These are phyloP conservation scores for Termitomyces sp. DNA, from an alignment of 768 basidiomycete genomes.

Conservation along the genomic window DNA sequence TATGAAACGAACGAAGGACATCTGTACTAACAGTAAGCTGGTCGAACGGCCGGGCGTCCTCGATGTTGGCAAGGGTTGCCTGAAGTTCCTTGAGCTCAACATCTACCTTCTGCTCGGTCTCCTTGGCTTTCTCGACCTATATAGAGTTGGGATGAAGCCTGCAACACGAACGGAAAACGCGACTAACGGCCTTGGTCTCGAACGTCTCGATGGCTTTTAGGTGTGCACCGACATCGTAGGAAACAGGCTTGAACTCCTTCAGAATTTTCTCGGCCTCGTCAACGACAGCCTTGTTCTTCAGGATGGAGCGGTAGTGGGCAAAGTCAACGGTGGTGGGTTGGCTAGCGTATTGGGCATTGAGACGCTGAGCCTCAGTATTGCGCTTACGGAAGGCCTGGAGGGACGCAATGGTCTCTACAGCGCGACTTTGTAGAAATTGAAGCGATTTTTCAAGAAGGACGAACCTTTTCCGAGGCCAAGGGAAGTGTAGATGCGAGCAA, in stretches of 20 bases:
- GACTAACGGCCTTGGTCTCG: constrained; percentile 84
- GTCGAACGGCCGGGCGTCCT: constrained; percentile 95
- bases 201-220: constrained; percentile 96
- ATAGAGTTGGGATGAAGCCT: not conserved
- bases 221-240: constrained; percentile 86
- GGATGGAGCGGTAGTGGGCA: constrained; percentile 80
- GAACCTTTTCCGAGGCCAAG: constrained; percentile 85
- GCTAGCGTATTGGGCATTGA: constrained; percentile 52
- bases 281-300: constrained; percentile 91
- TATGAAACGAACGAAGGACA: not conserved
- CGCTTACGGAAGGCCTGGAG: constrained; percentile 97
- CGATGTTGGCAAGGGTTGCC: constrained; percentile 92
- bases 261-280: constrained; percentile 90
- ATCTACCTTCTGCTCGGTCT: constrained; percentile 87
- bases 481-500: constrained; percentile 75
- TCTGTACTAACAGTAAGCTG: constrained; percentile 71
- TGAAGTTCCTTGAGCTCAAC: constrained; percentile 87
- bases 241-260: constrained; percentile 87
- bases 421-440: not conserved
- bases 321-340: constrained; percentile 86
- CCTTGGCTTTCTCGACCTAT: constrained; percentile 84
- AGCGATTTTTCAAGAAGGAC: constrained; percentile 13
- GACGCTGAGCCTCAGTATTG: constrained; percentile 79
- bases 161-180: constrained; percentile 1
- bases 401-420: constrained; percentile 79